phyloP scores from a whole-genome alignment of 305 asterid genomes.

The Fraxinus nigra region DNA sequence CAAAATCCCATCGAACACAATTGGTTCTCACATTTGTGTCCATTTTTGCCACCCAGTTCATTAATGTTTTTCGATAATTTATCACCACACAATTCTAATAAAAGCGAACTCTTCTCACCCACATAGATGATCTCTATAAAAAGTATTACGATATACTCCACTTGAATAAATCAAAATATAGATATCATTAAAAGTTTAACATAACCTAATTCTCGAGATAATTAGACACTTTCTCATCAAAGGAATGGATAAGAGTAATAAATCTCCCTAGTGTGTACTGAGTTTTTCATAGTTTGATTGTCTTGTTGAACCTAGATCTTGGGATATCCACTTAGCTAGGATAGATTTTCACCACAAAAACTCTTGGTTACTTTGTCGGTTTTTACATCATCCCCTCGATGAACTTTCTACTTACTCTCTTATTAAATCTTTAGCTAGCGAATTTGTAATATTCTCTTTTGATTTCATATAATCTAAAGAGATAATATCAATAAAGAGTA shows the following conservation, averaged over 20 bases:
- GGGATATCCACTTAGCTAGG: neutral
- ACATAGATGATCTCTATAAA: neutral
- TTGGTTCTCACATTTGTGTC: too few species aligned
- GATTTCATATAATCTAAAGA: too few species aligned
- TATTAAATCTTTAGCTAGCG: neutral
- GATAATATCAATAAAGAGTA: too few species aligned
- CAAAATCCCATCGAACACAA: too few species aligned
- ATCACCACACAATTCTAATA: neutral
- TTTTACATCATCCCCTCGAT: too few species aligned
- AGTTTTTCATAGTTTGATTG: neutral
- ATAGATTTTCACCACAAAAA: neutral
- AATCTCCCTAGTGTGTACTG: neutral
- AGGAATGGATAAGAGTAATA: neutral
- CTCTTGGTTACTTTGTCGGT: neutral
- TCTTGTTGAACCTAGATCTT: neutral
- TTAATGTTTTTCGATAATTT: too few species aligned
- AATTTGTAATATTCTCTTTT: too few species aligned
- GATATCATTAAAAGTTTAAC: too few species aligned
- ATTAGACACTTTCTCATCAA: too few species aligned
- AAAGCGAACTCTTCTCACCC: neutral
- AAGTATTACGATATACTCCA: neutral
- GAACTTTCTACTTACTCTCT: neutral
- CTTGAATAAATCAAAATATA: neutral
- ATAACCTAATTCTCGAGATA: neutral
- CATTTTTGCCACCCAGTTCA: too few species aligned